phyloP scores from a whole-genome alignment of 192 early-diverging fungal genomes.

The Chytriomyces sp. region DNA sequence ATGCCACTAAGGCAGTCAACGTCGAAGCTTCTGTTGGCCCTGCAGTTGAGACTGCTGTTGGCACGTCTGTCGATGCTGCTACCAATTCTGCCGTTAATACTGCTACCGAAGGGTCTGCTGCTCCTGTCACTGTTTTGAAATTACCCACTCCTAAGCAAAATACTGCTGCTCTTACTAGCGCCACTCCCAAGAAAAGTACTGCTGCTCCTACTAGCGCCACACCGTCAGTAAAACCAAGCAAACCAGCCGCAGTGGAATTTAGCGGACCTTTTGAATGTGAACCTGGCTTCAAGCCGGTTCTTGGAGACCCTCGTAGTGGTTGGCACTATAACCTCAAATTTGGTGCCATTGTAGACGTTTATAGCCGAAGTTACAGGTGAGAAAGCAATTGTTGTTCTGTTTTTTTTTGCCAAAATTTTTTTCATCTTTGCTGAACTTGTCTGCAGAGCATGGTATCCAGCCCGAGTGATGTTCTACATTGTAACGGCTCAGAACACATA shows the following conservation, averaged over 20 bases:
- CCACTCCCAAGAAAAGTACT: not conserved
- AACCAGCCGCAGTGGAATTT: too few species aligned
- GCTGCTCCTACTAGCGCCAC: conserved; percentile 7
- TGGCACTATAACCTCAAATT: conserved; percentile 22
- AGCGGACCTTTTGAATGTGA: not conserved
- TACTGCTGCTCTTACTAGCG: not conserved
- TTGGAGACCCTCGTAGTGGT: not conserved
- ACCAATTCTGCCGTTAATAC: too few species aligned
- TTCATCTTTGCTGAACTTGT: not conserved
- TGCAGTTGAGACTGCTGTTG: too few species aligned
- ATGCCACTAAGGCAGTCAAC: too few species aligned
- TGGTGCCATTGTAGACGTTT: conserved; percentile 2
- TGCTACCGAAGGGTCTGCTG: too few species aligned
- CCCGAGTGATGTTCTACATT: conserved; percentile 8
- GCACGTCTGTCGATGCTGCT: too few species aligned
- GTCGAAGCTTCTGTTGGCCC: too few species aligned
- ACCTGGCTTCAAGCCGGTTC: not conserved
- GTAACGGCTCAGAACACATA: not conserved
- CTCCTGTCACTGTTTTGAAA: too few species aligned
- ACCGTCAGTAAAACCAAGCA: not conserved
- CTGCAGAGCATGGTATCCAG: conserved; percentile 3
- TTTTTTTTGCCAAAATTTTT: not conserved
- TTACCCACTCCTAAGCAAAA: too few species aligned
- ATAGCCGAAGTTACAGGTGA: conserved; percentile 10
- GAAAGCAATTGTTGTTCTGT: not conserved